Base-by-base conservation (phyloP, 2,329 filamentous ascomycete species). In the Exophiala xenobiotica region DNA sequence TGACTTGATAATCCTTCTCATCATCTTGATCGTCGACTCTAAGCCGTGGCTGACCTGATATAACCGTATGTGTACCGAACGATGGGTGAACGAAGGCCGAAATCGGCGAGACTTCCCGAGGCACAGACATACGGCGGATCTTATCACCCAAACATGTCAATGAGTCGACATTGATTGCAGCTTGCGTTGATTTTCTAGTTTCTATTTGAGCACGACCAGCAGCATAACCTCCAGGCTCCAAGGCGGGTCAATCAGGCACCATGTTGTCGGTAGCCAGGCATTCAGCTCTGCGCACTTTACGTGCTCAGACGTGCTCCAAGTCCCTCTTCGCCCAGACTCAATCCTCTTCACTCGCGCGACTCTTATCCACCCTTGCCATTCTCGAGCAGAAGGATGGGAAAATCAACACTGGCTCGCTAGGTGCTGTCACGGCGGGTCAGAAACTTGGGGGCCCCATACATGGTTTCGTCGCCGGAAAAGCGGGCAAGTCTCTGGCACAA, bases 301-400 rank as follows among this genome's bases (percentile, higher is more conserved):
- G 71, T 56, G 70, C 74, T 40, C 76, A 76, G 66, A 63, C 67
- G 53, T 61, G 63, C 42, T 63, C 65, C 53, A 64, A 67, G 66
- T 72, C 68, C 66, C 73, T 68, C 50, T 69, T 72, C 58, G 26
- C 49, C 14, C 29, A 33, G 3, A 40, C 53, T 4, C 72, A 73
- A 60, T 70, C 74, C 65, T 82, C 82, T 51, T 77, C 80, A 56
- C 73, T 86, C 59, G 78, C 79, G 63, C 81, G 87, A 63, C 76
- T 95, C 55, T 79, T 95, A 53, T 96, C 91, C 44, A 93, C 91
- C 27, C 81, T 99, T 50, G 92, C 92, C 39, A 77, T 99, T 47
- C 82, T 99, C 56, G 93, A 99, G 74, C 93, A 97, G 73, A 84
- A 86, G 64, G 87, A 95, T 64, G 93, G 93, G 56, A 86, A 90